phyloP scores from a whole-genome alignment of 140 eudicot genomes.

The Flaveria floridana region DNA sequence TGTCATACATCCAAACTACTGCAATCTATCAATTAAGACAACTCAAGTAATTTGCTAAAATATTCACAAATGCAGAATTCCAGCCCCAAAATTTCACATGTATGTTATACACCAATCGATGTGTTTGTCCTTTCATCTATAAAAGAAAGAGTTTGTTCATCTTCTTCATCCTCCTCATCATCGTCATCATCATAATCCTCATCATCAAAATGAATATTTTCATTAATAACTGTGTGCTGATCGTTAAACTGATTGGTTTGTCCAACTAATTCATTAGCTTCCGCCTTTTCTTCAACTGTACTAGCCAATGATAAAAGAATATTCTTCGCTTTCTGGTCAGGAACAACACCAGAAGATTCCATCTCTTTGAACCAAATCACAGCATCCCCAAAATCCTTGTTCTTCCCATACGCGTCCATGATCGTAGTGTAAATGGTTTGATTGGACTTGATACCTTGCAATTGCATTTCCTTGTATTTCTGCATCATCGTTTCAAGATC shows the following conservation, averaged over 20 bases:
- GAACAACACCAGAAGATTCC: slow-evolving; percentile 63
- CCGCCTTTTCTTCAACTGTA: slow-evolving; percentile 63
- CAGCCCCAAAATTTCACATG: slow-evolving; percentile 35
- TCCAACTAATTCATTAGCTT: slow-evolving; percentile 63
- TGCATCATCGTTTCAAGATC: slow-evolving; percentile 81
- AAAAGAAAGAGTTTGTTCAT: slow-evolving; percentile 18
- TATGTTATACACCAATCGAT: slow-evolving; percentile 27
- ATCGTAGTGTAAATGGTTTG: slow-evolving; percentile 76
- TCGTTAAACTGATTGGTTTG: slow-evolving; percentile 17
- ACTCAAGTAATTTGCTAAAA: slow-evolving; percentile 6
- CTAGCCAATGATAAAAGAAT: slow-evolving; percentile 77
- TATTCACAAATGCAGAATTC: slow-evolving; percentile 32
- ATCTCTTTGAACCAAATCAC: slow-evolving; percentile 86
- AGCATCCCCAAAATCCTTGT: slow-evolving; percentile 70
- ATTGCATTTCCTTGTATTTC: slow-evolving; percentile 77
- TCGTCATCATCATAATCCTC: slow-evolving; percentile 21
- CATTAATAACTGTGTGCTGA: slow-evolving; percentile 24
- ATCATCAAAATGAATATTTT: slow-evolving; percentile 30
- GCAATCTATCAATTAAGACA: slow-evolving; percentile 1
- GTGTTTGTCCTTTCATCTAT: slow-evolving; percentile 30
- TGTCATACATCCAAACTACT: neutral
- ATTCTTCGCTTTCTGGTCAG: slow-evolving; percentile 93
- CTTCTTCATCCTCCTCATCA: slow-evolving; percentile 18
- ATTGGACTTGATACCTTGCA: slow-evolving; percentile 60
- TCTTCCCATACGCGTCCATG: slow-evolving; percentile 95